Conservation (phyloP, 352 stramenopile genomes). For the Phytophthora fragariaefolia region DNA sequence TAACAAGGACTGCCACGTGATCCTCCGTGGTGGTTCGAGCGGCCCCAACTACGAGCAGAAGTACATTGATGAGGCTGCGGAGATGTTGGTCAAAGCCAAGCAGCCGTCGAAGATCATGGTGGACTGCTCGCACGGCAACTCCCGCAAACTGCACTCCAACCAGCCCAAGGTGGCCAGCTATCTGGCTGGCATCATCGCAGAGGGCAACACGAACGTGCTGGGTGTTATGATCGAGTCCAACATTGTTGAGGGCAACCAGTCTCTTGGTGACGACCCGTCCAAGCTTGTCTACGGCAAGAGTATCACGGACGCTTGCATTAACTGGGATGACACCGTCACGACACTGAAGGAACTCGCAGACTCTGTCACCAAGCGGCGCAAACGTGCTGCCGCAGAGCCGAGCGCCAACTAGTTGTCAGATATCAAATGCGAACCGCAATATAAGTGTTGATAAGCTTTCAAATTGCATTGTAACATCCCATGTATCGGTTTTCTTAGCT, state of each 20-base stretch:
- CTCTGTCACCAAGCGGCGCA: constrained; percentile 60
- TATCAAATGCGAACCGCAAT: constrained; percentile 28
- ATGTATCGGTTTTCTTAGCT: too few species aligned
- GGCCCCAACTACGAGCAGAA: constrained; percentile 87
- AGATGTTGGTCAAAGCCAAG: constrained; percentile 68
- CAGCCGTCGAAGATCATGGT: constrained; percentile 86
- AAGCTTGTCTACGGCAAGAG: constrained; percentile 87
- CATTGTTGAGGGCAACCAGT: constrained; percentile 87
- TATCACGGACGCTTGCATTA: constrained; percentile 89
- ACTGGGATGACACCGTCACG: constrained; percentile 82
- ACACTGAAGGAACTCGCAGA: constrained; percentile 63
- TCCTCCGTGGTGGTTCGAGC: constrained; percentile 73
- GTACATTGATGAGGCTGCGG: constrained; percentile 67
- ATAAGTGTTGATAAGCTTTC: constrained; percentile 14
- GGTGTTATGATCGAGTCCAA: constrained; percentile 92
- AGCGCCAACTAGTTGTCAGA: constrained; percentile 29
- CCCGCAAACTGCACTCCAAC: constrained; percentile 83
- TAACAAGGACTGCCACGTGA: constrained; percentile 88
- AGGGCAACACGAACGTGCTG: constrained; percentile 72
- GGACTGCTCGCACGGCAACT: constrained; percentile 91
- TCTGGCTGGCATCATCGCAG: constrained; percentile 65
- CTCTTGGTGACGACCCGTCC: constrained; percentile 65
- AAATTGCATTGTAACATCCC: background rate
- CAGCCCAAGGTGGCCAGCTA: constrained; percentile 81
- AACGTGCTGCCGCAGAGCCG: constrained; percentile 24